Conservation (phyloP, 495 filamentous ascomycete genomes). For the Tuber magnatum region DNA sequence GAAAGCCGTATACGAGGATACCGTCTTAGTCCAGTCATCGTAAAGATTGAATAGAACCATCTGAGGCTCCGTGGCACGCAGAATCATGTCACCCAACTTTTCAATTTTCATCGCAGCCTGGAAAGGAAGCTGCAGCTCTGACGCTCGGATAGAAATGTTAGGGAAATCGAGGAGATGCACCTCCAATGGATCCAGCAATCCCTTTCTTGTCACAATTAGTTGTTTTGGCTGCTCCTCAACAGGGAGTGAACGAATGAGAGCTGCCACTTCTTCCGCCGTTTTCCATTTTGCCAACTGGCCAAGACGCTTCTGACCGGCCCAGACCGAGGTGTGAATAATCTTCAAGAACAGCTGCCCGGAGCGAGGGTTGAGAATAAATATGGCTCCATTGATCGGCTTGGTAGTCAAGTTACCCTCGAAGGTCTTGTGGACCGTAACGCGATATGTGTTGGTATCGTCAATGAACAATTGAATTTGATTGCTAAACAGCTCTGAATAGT, state of each 20-base stretch:
- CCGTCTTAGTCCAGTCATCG: constrained; percentile 97
- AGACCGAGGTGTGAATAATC: constrained; percentile 99
- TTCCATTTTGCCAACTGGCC: constrained; percentile 99
- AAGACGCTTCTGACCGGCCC: constrained; percentile 98
- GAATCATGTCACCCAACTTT: constrained; percentile 97
- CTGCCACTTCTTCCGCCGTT: constrained; percentile 98
- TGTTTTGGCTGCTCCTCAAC: constrained; percentile 99
- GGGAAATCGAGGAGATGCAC: constrained; percentile 98
- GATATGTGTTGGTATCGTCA: constrained; percentile 98
- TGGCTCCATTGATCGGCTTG: constrained; percentile 98
- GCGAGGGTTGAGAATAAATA: constrained; percentile 99
- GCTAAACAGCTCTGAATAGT: constrained; percentile 98
- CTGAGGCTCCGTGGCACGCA: constrained; percentile 93
- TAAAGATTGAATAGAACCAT: constrained; percentile 99
- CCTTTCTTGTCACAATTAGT: constrained; percentile 96
- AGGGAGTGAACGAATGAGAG: constrained; percentile 89
- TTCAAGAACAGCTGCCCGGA: constrained; percentile 98
- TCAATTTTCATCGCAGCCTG: constrained; percentile 99
- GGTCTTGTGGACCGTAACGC: constrained; percentile 99
- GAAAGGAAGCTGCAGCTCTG: constrained; percentile 95
- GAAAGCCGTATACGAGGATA: constrained; percentile 98
- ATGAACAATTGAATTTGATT: constrained; percentile 99
- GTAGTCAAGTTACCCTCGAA: constrained; percentile 99
- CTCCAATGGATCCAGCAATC: constrained; percentile 92
- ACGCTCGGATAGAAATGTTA: constrained; percentile 97